A percentile compares a stretch with the other conserved stretches of the same genome.
Conservation (phyloP, 495 filamentous ascomycete genomes). For the Xylaria acuta region DNA sequence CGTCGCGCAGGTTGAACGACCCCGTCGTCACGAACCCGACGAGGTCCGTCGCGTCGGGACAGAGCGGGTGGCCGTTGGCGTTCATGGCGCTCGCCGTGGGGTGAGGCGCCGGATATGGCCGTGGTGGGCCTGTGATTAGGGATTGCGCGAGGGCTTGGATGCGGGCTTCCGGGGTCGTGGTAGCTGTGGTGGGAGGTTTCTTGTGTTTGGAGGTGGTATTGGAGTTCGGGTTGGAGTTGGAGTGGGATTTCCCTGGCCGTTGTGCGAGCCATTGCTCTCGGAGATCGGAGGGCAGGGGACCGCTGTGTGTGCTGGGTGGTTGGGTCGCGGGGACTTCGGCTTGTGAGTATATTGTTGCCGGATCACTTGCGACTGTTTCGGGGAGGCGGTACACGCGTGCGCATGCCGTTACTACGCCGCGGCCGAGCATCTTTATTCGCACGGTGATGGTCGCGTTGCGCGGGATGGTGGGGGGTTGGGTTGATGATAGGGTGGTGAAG, state of each 20-base stretch:
- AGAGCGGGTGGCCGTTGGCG: slow-evolving; percentile 63
- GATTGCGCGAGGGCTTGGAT: slow-evolving; percentile 61
- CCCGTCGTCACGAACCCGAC: slow-evolving; percentile 93
- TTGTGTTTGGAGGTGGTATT: slow-evolving; percentile 12
- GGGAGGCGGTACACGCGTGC: slow-evolving; percentile 59
- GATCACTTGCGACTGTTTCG: background rate
- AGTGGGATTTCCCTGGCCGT: slow-evolving; percentile 26
- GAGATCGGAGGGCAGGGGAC: slow-evolving; percentile 44
- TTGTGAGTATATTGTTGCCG: slow-evolving; percentile 35
- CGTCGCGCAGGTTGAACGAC: slow-evolving; percentile 79
- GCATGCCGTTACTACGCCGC: slow-evolving; percentile 49
- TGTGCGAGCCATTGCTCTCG: slow-evolving; percentile 54
- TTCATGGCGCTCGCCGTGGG: slow-evolving; percentile 34
- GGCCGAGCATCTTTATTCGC: slow-evolving; percentile 43
- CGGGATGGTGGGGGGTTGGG: slow-evolving; percentile 22
- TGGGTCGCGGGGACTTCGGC: slow-evolving; percentile 51
- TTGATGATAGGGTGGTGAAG: slow-evolving; percentile 35
- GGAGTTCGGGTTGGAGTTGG: background rate
- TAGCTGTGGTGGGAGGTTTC: slow-evolving; percentile 22
- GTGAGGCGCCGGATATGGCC: slow-evolving; percentile 32
- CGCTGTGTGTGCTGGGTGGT: slow-evolving; percentile 27
- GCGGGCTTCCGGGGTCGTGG: slow-evolving; percentile 46
- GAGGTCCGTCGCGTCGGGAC: slow-evolving; percentile 76
- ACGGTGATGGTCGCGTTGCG: slow-evolving; percentile 42
- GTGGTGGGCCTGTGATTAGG: slow-evolving; percentile 47